Percentiles rank a stretch among this genome's conserved stretches.
phyloP scores from a whole-genome alignment of 208 protist species.

The Porcisia deanei region DNA sequence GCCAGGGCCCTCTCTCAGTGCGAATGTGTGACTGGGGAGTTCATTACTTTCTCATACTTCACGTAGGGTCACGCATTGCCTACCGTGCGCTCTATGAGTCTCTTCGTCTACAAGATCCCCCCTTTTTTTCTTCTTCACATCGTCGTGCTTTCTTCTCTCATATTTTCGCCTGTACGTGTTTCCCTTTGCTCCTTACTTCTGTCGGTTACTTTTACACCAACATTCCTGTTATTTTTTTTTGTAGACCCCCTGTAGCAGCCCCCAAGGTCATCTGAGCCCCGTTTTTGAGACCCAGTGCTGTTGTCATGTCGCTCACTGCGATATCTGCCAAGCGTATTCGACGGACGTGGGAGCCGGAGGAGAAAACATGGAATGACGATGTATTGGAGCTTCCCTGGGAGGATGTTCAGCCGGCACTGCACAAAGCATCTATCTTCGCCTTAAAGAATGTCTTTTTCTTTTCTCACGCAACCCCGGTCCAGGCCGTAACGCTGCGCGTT shows the following conservation, averaged over 20 bases:
- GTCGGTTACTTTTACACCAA: not conserved
- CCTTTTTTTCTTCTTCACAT: too few species aligned
- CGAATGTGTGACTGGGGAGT: too few species aligned
- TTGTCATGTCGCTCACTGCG: constrained; percentile 53
- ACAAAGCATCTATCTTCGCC: constrained; percentile 75
- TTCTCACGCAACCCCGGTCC: constrained; percentile 89
- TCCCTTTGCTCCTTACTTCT: not conserved
- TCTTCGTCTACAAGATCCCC: too few species aligned
- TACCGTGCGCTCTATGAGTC: too few species aligned
- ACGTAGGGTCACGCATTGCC: too few species aligned
- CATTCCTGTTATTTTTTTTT: not conserved
- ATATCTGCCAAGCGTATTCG: constrained; percentile 72
- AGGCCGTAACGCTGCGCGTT: constrained; percentile 63
- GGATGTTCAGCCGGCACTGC: constrained; percentile 62
- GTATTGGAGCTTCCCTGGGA: constrained; percentile 85
- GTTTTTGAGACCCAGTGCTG: not conserved
- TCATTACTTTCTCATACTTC: too few species aligned
- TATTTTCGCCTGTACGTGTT: not conserved
- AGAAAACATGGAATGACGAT: constrained; percentile 84
- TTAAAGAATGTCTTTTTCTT: constrained; percentile 92
- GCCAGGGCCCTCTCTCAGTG: too few species aligned
- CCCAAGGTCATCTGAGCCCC: not conserved
- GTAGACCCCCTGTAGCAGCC: not conserved
- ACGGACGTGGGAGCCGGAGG: constrained; percentile 79
- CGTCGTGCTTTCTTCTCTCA: too few species aligned